Percentiles rank a stretch among this genome's conserved stretches.
Evolutionary conservation across 345 rosid species (phyloP).

Genomic region (Balakata baccata): DNA sequence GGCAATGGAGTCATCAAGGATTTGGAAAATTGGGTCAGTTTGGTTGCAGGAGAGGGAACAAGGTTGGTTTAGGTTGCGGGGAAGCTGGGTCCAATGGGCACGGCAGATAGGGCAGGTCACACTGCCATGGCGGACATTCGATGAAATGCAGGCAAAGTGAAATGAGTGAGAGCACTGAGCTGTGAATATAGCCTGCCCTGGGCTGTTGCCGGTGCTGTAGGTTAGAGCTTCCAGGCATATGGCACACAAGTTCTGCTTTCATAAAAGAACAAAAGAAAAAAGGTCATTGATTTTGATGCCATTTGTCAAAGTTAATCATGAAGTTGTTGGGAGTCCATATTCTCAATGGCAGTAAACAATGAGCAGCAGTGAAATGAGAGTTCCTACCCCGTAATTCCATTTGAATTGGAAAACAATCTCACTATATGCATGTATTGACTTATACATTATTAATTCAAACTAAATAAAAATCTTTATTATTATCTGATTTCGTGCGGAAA

Average conservation of each 20-base stretch:
- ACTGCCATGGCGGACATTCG: conserved; percentile 86
- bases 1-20: conserved; percentile 77
- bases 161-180: conserved; percentile 88
- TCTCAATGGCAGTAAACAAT: too few species aligned
- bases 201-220: conserved; percentile 50
- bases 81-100: conserved; percentile 88
- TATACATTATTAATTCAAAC: too few species aligned
- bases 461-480: too few species aligned
- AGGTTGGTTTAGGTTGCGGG: conserved; percentile 56
- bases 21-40: conserved; percentile 60
- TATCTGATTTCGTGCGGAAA: too few species aligned
- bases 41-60: conserved; percentile 50
- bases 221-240: conserved; percentile 76
- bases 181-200: conserved; percentile 72
- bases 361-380: too few species aligned
- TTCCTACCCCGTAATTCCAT: too few species aligned
- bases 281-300: too few species aligned
- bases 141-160: conserved; percentile 75
- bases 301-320: too few species aligned
- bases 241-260: conserved; percentile 63
- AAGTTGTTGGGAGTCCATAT: too few species aligned
- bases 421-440: neutral
- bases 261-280: too few species aligned
- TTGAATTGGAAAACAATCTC: too few species aligned
- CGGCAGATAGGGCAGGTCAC: conserved; percentile 89